Conservation (phyloP, 2,329 filamentous ascomycete species). For the Dryadomyces sulphureus region DNA sequence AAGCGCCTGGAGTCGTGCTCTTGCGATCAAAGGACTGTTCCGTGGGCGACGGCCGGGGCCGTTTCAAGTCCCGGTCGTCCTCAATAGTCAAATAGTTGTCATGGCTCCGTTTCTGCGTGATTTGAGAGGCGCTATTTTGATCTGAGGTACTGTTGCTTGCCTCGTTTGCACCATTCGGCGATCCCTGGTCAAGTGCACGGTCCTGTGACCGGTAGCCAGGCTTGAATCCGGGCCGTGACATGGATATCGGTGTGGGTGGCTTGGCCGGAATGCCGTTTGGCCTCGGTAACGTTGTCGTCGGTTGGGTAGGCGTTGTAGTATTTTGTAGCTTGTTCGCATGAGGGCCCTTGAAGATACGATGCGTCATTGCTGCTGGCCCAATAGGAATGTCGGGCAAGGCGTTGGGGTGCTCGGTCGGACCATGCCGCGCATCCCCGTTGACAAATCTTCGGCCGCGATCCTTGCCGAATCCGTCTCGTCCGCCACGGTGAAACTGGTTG, state of each 20-base stretch:
- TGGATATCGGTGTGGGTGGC: slow-evolving; percentile 9
- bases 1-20: neutral
- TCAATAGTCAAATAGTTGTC: neutral
- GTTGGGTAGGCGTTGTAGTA: neutral
- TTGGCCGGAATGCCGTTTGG: slow-evolving; percentile 7
- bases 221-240: neutral
- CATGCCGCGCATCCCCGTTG: neutral
- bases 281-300: neutral
- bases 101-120: slow-evolving; percentile 5
- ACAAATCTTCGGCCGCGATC: neutral
- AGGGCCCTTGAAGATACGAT: neutral
- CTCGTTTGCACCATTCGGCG: neutral
- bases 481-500: slow-evolving; percentile 2
- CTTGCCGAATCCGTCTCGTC: neutral
- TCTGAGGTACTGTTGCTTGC: too few species aligned
- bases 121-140: neutral
- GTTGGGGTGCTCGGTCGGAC: too few species aligned
- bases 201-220: neutral
- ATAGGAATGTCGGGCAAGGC: neutral
- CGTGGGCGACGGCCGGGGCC: slow-evolving; percentile 6
- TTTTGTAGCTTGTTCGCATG: neutral
- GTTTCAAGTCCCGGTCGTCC: slow-evolving; percentile 5
- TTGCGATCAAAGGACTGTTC: neutral
- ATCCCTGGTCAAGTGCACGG: neutral
- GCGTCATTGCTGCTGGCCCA: neutral